A percentile compares a stretch with the other conserved stretches of the same genome.
phyloP scores from a whole-genome alignment of 441 rosid genomes.

The Brassica balearica region DNA sequence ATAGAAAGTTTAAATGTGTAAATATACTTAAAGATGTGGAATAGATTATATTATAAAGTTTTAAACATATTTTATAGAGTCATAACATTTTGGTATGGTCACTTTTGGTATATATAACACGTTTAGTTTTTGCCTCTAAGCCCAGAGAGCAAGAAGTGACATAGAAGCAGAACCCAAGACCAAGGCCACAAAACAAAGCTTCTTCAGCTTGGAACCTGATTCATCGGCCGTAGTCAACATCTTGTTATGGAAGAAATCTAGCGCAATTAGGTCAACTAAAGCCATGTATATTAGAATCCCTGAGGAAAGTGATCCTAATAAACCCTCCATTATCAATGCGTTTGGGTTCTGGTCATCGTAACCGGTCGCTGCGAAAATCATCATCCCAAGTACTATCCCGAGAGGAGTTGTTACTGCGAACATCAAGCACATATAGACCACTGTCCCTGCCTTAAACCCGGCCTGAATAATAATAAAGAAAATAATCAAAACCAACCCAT shows the following conservation, averaged over 20 bases:
- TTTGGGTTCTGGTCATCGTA: slow-evolving; percentile 79
- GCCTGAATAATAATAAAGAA: slow-evolving; percentile 47
- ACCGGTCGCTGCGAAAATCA: slow-evolving; percentile 72
- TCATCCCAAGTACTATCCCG: slow-evolving; percentile 86
- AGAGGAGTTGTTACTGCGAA: slow-evolving; percentile 89
- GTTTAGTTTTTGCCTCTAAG: slow-evolving; percentile 45
- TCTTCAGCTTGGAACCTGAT: slow-evolving; percentile 67
- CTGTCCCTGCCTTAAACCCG: slow-evolving; percentile 72
- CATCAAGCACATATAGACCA: slow-evolving; percentile 86
- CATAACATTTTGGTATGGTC: not conserved
- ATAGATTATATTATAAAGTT: not conserved
- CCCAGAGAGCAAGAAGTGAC: slow-evolving; percentile 97
- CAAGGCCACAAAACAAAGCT: slow-evolving; percentile 70
- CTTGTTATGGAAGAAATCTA: slow-evolving; percentile 92
- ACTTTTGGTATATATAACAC: not conserved
- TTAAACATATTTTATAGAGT: slow-evolving; percentile 10
- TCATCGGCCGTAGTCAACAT: slow-evolving; percentile 46
- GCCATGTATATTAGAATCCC: slow-evolving; percentile 95
- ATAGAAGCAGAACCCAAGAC: slow-evolving; percentile 75
- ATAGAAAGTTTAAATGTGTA: slow-evolving; percentile 31
- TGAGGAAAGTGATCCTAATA: slow-evolving; percentile 79
- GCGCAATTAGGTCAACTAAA: slow-evolving; percentile 87
- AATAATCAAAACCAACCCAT: not conserved
- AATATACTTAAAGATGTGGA: slow-evolving; percentile 24
- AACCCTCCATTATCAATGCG: slow-evolving; percentile 86